Percentiles rank a stretch among this genome's conserved stretches.
Conservation (phyloP, 257 asterid species). For the Ajuga chamaepitys region DNA sequence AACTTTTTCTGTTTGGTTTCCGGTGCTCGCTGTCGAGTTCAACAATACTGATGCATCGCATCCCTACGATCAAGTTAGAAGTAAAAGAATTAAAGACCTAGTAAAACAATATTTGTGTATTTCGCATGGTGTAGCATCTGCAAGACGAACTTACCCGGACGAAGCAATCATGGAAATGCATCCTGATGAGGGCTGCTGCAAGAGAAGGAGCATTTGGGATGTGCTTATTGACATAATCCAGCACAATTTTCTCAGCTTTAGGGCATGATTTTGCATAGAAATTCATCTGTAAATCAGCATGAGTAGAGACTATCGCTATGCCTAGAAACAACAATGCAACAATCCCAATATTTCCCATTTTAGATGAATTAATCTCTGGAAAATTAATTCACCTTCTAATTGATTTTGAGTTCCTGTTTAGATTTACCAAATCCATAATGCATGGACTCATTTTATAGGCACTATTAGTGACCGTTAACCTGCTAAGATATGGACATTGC, state of each 20-base stretch:
- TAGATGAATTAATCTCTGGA: background rate
- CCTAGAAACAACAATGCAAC: conserved; percentile 14
- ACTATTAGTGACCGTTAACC: background rate
- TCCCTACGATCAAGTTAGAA: conserved; percentile 14
- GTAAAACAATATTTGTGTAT: too few relatives aligned
- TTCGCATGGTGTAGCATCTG: background rate
- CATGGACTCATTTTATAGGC: conserved; percentile 19
- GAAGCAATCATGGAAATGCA: conserved; percentile 55
- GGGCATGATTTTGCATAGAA: conserved; percentile 55
- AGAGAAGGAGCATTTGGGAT: conserved; percentile 56
- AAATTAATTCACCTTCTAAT: too few relatives aligned
- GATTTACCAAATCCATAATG: background rate
- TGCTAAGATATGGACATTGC: background rate
- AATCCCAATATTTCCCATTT: conserved; percentile 20
- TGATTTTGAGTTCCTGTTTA: background rate
- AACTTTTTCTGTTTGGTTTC: conserved; percentile 35
- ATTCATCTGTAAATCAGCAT: conserved; percentile 39
- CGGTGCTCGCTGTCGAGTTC: conserved; percentile 35
- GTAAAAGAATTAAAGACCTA: background rate
- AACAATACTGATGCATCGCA: conserved; percentile 40
- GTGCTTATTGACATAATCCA: conserved; percentile 36
- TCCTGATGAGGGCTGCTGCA: conserved; percentile 46
- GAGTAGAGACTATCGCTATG: conserved; percentile 4
- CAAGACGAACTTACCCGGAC: conserved; percentile 27
- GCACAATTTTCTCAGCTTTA: conserved; percentile 51